These are phyloP conservation scores for Vanderwaltozyma polyspora DNA, from an alignment of 805 yeast species.

Conservation along the genomic window DNA sequence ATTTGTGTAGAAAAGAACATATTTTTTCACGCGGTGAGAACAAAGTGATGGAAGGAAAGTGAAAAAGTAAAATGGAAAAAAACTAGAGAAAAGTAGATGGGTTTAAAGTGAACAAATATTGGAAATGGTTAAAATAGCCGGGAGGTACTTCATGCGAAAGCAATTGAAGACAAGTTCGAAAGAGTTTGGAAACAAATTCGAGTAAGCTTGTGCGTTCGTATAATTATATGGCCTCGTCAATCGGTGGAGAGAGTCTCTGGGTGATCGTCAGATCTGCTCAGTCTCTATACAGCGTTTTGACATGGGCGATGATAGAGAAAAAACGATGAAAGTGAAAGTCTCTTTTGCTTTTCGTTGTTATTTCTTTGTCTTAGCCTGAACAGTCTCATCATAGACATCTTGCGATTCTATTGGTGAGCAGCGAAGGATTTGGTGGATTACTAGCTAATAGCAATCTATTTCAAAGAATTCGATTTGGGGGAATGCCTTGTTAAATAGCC, in stretches of 20 bases:
- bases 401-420: slow-evolving; percentile 26
- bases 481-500: slow-evolving; percentile 22
- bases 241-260: slow-evolving; percentile 26
- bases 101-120: too few species aligned
- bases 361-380: slow-evolving; percentile 17
- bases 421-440: slow-evolving; percentile 28
- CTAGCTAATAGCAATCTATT: slow-evolving; percentile 23
- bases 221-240: slow-evolving; percentile 21
- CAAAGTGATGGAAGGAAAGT: too few species aligned
- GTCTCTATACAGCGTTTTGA: slow-evolving; percentile 24
- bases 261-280: slow-evolving; percentile 23
- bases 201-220: slow-evolving; percentile 19
- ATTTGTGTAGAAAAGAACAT: too few species aligned
- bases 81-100: too few species aligned
- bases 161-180: slow-evolving; percentile 21
- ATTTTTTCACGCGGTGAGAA: too few species aligned
- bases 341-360: background rate
- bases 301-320: slow-evolving; percentile 17
- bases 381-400: slow-evolving; percentile 26
- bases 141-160: slow-evolving; percentile 23
- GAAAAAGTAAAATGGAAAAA: too few species aligned
- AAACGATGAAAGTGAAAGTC: background rate
- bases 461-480: slow-evolving; percentile 22
- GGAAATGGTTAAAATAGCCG: slow-evolving; percentile 4
- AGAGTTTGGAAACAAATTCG: slow-evolving; percentile 23